Base-by-base conservation (phyloP, 2,329 filamentous ascomycete genomes). In the Trichoderma atroviride region DNA sequence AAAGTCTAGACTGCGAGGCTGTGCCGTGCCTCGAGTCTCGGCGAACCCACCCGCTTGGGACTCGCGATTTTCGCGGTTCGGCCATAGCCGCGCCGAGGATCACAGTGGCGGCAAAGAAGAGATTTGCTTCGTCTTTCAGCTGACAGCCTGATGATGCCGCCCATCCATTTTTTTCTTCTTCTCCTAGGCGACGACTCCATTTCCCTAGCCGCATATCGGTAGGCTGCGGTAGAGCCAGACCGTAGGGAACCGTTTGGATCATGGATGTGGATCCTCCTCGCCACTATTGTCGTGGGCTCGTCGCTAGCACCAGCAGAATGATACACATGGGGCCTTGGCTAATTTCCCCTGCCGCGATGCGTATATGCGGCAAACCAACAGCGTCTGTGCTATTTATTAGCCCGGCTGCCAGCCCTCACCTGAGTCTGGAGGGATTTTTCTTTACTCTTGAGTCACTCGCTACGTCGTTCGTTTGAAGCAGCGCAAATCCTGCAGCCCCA, bases 201-300 rank as follows among this genome's bases (percentile, higher is more conserved):
- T 11, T 35, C 37, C 55, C 68, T 22, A 55, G 57, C 65, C 31
- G 58, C 31, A 61, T 16, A 61, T 22, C 19, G 7, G 53, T 35
- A 47, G 14, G 27, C 31, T 50, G 57, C 63, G 37, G 19, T 24
- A 43, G 40, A 43, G 40, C 19, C 40, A 19, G 40, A 19, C 40
- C 57, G 33, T 27, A 29, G 22, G 53, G 14, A 37, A 50, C n/a
- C 43, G 52, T 27, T 27, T 29, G 63, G n/a, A 24, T 58, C 53
- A 57, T 58, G 63, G 62, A 24, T 65, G 63, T 66, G 63, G 63
- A 66, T 58, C 63, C 62, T 66, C 29, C 35, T 58, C 52, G 63
- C 37, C 62, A 31, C 62, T 37, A 56, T 57, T 22, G 33, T 65
- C 62, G 62, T 35, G 24, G 52, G 40, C n/a, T 57, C 35, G 40